A percentile compares a stretch with the other conserved stretches of the same genome.
Evolutionary conservation across 495 filamentous ascomycete genomes (phyloP).

Genomic region (Thermochaetoides thermophila): DNA sequence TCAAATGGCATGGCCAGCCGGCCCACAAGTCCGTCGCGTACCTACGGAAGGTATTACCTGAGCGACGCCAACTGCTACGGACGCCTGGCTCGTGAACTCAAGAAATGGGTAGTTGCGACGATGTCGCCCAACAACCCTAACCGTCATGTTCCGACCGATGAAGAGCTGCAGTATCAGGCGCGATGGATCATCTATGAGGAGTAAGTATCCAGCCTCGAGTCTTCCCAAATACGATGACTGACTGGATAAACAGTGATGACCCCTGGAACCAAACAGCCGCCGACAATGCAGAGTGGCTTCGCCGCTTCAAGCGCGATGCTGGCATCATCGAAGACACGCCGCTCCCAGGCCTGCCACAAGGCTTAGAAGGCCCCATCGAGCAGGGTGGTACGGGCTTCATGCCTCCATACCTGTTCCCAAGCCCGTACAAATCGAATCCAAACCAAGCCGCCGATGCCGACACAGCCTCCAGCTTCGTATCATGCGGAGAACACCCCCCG

Average conservation of each 20-base stretch:
- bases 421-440: slow-evolving; percentile 11
- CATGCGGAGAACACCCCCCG: slow-evolving; percentile 12
- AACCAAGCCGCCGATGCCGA: slow-evolving; percentile 17
- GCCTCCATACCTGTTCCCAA: slow-evolving; percentile 26
- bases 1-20: too few species aligned
- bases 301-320: slow-evolving; percentile 49
- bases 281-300: slow-evolving; percentile 58
- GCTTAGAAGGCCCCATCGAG: slow-evolving; percentile 19
- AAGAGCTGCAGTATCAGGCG: slow-evolving; percentile 40
- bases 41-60: slow-evolving; percentile 18
- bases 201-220: slow-evolving; percentile 15
- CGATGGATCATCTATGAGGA: slow-evolving; percentile 43
- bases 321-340: slow-evolving; percentile 34
- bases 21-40: neutral
- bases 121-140: slow-evolving; percentile 39
- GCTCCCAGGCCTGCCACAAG: slow-evolving; percentile 31
- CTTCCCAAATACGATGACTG: slow-evolving; percentile 1
- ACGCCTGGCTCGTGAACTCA: slow-evolving; percentile 31
- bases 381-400: slow-evolving; percentile 35
- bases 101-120: slow-evolving; percentile 30
- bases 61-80: slow-evolving; percentile 42
- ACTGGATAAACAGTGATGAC: slow-evolving; percentile 35
- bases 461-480: slow-evolving; percentile 27
- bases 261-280: slow-evolving; percentile 64
- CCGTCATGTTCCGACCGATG: slow-evolving; percentile 36